Conservation (phyloP, 805 yeast species). For the Clavispora asparagi region DNA sequence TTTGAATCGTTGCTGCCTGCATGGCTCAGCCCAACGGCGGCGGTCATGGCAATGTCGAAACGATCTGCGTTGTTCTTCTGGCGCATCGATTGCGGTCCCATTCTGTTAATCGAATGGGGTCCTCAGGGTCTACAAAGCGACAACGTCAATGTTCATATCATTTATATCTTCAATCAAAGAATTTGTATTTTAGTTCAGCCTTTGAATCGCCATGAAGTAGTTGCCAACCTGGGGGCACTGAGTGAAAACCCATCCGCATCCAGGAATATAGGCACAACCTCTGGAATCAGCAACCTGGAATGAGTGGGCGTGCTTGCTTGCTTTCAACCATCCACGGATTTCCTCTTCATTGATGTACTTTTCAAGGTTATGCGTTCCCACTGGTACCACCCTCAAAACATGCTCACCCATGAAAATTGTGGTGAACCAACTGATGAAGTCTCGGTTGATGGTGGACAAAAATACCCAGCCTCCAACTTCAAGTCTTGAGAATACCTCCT, state of each 20-base stretch:
- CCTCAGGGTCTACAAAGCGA: neutral
- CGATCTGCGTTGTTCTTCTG: neutral
- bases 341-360: constrained; percentile 82
- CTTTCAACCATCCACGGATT: constrained; percentile 58
- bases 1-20: neutral
- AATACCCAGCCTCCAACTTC: constrained; percentile 81
- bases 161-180: neutral
- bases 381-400: constrained; percentile 74
- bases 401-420: constrained; percentile 90
- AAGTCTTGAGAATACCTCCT: constrained; percentile 63
- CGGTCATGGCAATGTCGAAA: neutral
- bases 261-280: constrained; percentile 83
- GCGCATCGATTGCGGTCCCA: neutral
- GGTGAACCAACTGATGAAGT: constrained; percentile 81
- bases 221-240: constrained; percentile 62
- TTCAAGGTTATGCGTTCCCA: constrained; percentile 83
- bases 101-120: neutral
- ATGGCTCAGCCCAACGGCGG: neutral
- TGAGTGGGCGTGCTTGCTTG: constrained; percentile 22
- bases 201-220: constrained; percentile 81
- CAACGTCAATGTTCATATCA: neutral
- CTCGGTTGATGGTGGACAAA: constrained; percentile 88
- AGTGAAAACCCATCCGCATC: constrained; percentile 79
- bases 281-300: constrained; percentile 60
- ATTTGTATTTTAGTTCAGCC: neutral